A percentile compares a stretch with the other conserved stretches of the same genome.
phyloP scores from a whole-genome alignment of 331 rosid genomes.

The Telfairia occidentalis region DNA sequence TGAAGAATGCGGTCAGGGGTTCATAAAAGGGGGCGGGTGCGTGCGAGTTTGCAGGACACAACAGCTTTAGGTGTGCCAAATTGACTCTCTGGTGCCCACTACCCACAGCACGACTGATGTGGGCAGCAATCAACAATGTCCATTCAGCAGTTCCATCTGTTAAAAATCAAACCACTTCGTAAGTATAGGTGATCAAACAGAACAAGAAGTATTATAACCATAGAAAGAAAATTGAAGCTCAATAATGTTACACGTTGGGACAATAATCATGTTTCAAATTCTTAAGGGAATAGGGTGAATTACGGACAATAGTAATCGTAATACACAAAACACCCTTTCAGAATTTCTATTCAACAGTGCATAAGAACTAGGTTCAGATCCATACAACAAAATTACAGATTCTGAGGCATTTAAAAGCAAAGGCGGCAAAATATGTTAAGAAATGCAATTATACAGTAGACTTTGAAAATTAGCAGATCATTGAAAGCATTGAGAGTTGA shows the following conservation, averaged over 20 bases:
- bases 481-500: not conserved
- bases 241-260: not conserved
- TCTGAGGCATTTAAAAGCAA: not conserved
- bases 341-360: not conserved
- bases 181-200: not conserved
- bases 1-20: not conserved
- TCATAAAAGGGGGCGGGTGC: too few relatives aligned
- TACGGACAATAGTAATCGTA: not conserved
- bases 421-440: not conserved
- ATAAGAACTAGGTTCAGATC: not conserved
- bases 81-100: not conserved
- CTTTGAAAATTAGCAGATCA: not conserved
- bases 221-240: not conserved
- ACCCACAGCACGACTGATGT: not conserved
- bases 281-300: not conserved
- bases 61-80: not conserved
- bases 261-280: not conserved
- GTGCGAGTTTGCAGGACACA: not conserved
- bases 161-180: not conserved
- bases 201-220: not conserved
- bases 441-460: not conserved
- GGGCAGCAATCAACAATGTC: not conserved
- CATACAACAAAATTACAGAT: not conserved
- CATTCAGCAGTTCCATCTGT: not conserved
- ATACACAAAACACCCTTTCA: not conserved